Percentiles rank a stretch among this genome's conserved stretches.
Conservation (phyloP, 345 rosid species). For the Hibiscus trionum region DNA sequence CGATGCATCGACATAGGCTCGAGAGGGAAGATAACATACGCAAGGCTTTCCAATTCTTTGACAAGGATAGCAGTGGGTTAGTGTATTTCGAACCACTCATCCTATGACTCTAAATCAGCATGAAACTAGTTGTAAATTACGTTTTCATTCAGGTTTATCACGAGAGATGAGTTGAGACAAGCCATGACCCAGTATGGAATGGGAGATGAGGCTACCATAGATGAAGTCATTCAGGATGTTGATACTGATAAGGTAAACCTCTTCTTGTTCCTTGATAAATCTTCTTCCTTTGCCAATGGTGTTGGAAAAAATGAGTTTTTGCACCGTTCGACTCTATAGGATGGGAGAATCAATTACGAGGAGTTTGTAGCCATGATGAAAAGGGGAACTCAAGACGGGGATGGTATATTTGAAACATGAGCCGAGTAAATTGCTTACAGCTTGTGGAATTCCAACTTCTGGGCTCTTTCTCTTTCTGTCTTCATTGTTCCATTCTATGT, state of each 20-base stretch:
- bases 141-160: conserved; percentile 41
- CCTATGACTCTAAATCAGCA: neutral
- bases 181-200: conserved; percentile 62
- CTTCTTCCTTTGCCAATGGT: too few species aligned
- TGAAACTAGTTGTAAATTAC: neutral
- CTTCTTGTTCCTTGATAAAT: neutral
- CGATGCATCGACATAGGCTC: conserved; percentile 78
- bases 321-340: conserved; percentile 25
- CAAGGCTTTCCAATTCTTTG: conserved; percentile 69
- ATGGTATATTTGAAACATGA: conserved; percentile 16
- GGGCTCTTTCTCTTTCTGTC: neutral
- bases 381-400: conserved; percentile 42
- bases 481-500: too few species aligned
- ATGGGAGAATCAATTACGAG: conserved; percentile 64
- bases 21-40: conserved; percentile 65
- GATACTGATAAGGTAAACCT: conserved; percentile 60
- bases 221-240: conserved; percentile 74
- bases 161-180: conserved; percentile 76
- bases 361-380: conserved; percentile 74
- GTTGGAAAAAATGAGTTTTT: too few species aligned
- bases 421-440: neutral
- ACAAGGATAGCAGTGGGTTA: conserved; percentile 74
- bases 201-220: conserved; percentile 73
- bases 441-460: neutral
- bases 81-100: conserved; percentile 7